Evolutionary conservation across 176 grass and related monocot species (phyloP).

Genomic region (Canna indica): DNA sequence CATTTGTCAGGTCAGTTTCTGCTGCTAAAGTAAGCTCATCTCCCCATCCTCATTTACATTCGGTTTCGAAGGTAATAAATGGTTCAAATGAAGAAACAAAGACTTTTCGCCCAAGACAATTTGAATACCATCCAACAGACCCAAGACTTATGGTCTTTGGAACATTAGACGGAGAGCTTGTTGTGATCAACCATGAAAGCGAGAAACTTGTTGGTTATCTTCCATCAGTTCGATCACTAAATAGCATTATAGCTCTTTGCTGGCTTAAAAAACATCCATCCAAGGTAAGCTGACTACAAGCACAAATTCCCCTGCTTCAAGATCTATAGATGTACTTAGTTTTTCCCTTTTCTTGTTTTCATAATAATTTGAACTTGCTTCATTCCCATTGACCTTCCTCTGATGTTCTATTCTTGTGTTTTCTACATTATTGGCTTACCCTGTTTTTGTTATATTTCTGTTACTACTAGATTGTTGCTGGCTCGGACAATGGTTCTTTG

Average conservation of each 20-base stretch:
- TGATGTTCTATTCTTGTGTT: background rate
- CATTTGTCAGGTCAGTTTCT: constrained; percentile 21
- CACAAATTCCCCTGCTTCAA: background rate
- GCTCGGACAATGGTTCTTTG: constrained; percentile 18
- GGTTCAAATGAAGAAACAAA: constrained; percentile 5
- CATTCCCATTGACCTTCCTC: background rate
- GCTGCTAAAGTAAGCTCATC: constrained; percentile 22
- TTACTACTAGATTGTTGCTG: constrained; percentile 13
- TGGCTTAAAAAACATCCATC: constrained; percentile 21
- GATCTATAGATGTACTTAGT: background rate
- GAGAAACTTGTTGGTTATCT: constrained; percentile 26
- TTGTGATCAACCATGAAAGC: constrained; percentile 23
- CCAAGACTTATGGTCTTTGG: constrained; percentile 24
- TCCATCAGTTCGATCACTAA: constrained; percentile 12
- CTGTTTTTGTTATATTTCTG: background rate
- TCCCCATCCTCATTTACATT: background rate
- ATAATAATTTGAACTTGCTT: background rate
- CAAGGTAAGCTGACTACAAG: constrained; percentile 3
- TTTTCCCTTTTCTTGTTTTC: background rate
- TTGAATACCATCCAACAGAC: constrained; percentile 14
- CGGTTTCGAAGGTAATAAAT: constrained; percentile 14
- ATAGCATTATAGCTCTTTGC: constrained; percentile 23
- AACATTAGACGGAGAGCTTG: constrained; percentile 19
- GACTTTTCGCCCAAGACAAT: constrained; percentile 22
- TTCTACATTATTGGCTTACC: background rate